phyloP scores from a whole-genome alignment of 345 rosid genomes.

The Citrus sinensis region DNA sequence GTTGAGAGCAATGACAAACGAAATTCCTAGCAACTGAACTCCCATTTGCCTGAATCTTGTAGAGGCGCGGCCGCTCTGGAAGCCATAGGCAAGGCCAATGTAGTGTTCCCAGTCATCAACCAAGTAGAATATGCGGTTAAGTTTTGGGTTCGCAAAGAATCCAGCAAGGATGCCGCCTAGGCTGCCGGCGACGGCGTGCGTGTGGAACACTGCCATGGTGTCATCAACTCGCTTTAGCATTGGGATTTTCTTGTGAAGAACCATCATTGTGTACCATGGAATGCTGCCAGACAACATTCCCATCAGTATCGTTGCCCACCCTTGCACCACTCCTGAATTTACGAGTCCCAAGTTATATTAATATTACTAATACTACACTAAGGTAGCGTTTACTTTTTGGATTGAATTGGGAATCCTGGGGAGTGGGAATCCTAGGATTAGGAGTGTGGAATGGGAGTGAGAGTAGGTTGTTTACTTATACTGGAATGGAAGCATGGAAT shows the following conservation, averaged over 20 bases:
- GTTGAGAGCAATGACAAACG: constrained; percentile 37
- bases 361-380: too few species aligned
- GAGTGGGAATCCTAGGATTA: too few species aligned
- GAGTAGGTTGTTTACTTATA: too few species aligned
- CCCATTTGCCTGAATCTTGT: constrained; percentile 60
- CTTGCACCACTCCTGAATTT: constrained; percentile 59
- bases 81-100: constrained; percentile 51
- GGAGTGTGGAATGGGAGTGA: too few species aligned
- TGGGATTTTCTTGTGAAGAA: constrained; percentile 61
- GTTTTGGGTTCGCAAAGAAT: constrained; percentile 61
- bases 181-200: constrained; percentile 63
- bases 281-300: constrained; percentile 66
- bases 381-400: too few species aligned
- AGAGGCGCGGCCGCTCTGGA: constrained; percentile 16
- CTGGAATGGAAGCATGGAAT: too few species aligned
- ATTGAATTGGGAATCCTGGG: too few species aligned
- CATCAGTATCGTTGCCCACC: constrained; percentile 69
- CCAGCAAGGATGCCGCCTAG: constrained; percentile 64
- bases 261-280: constrained; percentile 78
- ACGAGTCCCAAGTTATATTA: too few species aligned
- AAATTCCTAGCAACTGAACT: constrained; percentile 49
- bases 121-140: constrained; percentile 46
- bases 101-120: constrained; percentile 36
- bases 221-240: constrained; percentile 57
- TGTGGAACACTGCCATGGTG: constrained; percentile 74